Percentiles rank a stretch among this genome's conserved stretches.
phyloP scores from a whole-genome alignment of 2,329 filamentous ascomycete genomes.

The Tolypocladium amazonense region DNA sequence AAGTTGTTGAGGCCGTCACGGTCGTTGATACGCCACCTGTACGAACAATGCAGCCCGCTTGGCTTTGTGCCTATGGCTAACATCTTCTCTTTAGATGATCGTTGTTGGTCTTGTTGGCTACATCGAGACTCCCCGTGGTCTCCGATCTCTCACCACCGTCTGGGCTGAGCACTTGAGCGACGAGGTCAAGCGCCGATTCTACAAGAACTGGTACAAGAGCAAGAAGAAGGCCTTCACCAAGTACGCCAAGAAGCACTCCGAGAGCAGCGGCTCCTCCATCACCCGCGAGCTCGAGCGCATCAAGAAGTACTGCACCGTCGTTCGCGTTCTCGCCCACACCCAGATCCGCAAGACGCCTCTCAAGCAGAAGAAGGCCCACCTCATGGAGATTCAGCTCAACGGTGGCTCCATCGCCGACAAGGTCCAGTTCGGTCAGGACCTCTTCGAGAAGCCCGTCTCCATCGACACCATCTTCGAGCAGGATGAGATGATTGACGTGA shows the following conservation, averaged over 20 bases:
- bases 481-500: slow-evolving; percentile 99
- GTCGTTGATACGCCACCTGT: slow-evolving; percentile 92
- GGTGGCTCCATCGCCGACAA: slow-evolving; percentile 93
- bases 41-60: slow-evolving; percentile 77
- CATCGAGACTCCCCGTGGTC: slow-evolving; percentile 98
- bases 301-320: slow-evolving; percentile 99
- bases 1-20: slow-evolving; percentile 81
- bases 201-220: slow-evolving; percentile 99
- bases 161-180: slow-evolving; percentile 99
- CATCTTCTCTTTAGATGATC: slow-evolving; percentile 77
- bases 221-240: slow-evolving; percentile 99
- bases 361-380: slow-evolving; percentile 99
- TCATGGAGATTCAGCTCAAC: slow-evolving; percentile 99
- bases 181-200: slow-evolving; percentile 99
- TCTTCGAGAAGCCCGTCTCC: slow-evolving; percentile 98
- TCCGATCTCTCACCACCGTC: slow-evolving; percentile 97
- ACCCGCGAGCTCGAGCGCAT: slow-evolving; percentile 98
- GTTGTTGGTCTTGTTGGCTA: slow-evolving; percentile 99
- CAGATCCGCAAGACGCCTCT: slow-evolving; percentile 98
- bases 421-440: slow-evolving; percentile 87
- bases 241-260: slow-evolving; percentile 99
- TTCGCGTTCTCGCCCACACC: slow-evolving; percentile 98
- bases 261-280: slow-evolving; percentile 81
- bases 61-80: slow-evolving; percentile 64
- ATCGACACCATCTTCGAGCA: slow-evolving; percentile 95